These are phyloP conservation scores for Taphrina flavorubra DNA, from an alignment of 1,139 yeast genomes.

Conservation along the genomic window DNA sequence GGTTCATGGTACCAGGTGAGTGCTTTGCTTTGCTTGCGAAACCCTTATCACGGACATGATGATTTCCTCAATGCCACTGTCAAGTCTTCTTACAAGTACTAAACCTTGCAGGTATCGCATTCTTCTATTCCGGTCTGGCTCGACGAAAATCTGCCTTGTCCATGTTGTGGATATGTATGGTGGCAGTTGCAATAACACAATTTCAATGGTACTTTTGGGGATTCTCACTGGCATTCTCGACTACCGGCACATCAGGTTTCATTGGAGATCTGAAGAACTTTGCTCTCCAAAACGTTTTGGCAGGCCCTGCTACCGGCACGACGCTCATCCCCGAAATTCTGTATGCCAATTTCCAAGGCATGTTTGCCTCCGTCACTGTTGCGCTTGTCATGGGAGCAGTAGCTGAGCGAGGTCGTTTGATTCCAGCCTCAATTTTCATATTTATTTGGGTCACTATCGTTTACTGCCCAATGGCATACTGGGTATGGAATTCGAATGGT, in stretches of 20 bases:
- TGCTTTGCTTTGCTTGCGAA: background rate
- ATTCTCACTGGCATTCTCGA: constrained; percentile 83
- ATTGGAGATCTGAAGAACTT: constrained; percentile 84
- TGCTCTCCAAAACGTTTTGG: constrained; percentile 76
- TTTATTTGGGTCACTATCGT: constrained; percentile 91
- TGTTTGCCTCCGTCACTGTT: constrained; percentile 86
- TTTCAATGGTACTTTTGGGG: constrained; percentile 99
- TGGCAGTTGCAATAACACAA: constrained; percentile 77
- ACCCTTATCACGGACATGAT: too few relatives aligned
- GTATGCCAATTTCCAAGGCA: constrained; percentile 85
- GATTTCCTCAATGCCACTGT: background rate
- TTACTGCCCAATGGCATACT: constrained; percentile 88
- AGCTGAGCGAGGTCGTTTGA: constrained; percentile 88
- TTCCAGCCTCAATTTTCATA: constrained; percentile 81
- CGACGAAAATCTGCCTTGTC: constrained; percentile 89
- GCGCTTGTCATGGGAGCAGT: constrained; percentile 94
- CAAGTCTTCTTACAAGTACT: background rate
- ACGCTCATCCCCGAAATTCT: constrained; percentile 77
- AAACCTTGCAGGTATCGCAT: constrained; percentile 68
- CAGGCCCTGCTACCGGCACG: constrained; percentile 55
- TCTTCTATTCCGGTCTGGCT: constrained; percentile 89
- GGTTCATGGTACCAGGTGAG: constrained; percentile 80
- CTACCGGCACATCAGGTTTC: constrained; percentile 75
- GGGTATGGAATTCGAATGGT: constrained; percentile 93
- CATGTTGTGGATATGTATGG: constrained; percentile 81